A percentile compares a stretch with the other conserved stretches of the same genome.
Conservation (phyloP, 2,329 filamentous ascomycete species). For the Sodiomyces alkalinus region DNA sequence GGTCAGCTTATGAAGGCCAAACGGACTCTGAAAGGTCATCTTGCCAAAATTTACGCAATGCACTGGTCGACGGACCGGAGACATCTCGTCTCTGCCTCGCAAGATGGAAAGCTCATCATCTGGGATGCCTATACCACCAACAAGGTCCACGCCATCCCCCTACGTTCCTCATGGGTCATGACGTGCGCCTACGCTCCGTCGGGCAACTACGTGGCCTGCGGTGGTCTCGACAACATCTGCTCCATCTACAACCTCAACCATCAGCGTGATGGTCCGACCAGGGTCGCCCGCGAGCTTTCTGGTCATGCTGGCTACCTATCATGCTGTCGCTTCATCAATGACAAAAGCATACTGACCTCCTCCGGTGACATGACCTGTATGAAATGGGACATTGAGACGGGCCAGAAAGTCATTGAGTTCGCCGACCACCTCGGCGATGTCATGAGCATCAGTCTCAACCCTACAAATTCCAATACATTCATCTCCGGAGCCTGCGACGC, state of each 20-base stretch:
- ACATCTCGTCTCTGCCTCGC: constrained; percentile 92
- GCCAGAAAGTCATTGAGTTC: constrained; percentile 93
- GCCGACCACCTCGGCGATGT: constrained; percentile 97
- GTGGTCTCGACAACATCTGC: constrained; percentile 98
- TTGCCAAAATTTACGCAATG: constrained; percentile 99
- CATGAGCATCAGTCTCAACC: constrained; percentile 99
- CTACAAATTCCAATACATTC: constrained; percentile 97
- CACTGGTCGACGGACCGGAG: constrained; percentile 98
- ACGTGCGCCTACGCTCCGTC: constrained; percentile 97
- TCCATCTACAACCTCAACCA: constrained; percentile 99
- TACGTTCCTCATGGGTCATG: constrained; percentile 99
- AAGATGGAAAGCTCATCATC: constrained; percentile 98
- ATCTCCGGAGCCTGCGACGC: constrained; percentile 98
- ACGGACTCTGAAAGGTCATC: constrained; percentile 89
- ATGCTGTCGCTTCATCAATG: constrained; percentile 98
- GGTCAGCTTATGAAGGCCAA: constrained; percentile 94
- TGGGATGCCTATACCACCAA: constrained; percentile 99
- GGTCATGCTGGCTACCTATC: constrained; percentile 95
- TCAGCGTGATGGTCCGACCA: constrained; percentile 84
- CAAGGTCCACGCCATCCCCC: constrained; percentile 96
- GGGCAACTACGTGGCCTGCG: constrained; percentile 96
- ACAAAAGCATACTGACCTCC: constrained; percentile 91
- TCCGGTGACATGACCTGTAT: constrained; percentile 99
- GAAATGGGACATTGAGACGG: constrained; percentile 98
- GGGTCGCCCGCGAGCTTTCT: constrained; percentile 87